These are phyloP conservation scores for Umbellularia californica DNA, from an alignment of 164 flowering plant genomes.

Conservation along the genomic window DNA sequence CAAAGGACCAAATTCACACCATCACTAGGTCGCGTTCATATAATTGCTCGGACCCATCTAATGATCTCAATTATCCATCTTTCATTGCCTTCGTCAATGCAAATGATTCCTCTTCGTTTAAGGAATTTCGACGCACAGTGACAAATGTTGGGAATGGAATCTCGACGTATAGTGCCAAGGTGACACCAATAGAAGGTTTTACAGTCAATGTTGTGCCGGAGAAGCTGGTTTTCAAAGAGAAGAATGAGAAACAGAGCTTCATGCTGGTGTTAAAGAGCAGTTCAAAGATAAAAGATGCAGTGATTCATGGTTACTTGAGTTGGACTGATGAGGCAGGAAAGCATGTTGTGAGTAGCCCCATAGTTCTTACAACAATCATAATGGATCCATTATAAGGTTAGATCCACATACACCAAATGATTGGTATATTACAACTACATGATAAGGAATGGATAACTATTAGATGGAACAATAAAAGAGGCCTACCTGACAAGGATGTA, in stretches of 20 bases:
- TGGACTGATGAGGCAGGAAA: conserved; percentile 46
- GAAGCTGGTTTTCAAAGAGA: conserved; percentile 36
- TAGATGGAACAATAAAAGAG: background rate
- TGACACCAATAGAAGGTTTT: conserved; percentile 37
- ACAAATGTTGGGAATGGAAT: conserved; percentile 49
- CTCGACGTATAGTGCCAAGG: conserved; percentile 35
- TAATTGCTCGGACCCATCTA: conserved; percentile 32
- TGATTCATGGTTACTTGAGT: conserved; percentile 39
- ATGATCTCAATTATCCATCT: conserved; percentile 68
- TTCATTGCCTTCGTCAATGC: conserved; percentile 44
- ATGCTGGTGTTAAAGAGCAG: conserved; percentile 35
- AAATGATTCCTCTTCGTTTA: conserved; percentile 19
- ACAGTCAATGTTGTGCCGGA: conserved; percentile 42
- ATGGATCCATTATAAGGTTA: conserved; percentile 4
- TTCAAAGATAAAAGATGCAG: conserved; percentile 11
- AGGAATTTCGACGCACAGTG: conserved; percentile 46
- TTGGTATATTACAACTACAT: background rate
- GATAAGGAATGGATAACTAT: background rate
- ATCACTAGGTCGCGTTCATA: conserved; percentile 31
- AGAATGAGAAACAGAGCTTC: conserved; percentile 41
- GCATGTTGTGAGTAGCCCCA: conserved; percentile 55
- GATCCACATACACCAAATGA: background rate
- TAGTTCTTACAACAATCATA: conserved; percentile 41
- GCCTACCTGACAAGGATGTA: too few species aligned
- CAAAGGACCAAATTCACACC: conserved; percentile 33